These are phyloP conservation scores for Coemansia asiatica DNA, from an alignment of 192 early-diverging fungal species.

Conservation along the genomic window DNA sequence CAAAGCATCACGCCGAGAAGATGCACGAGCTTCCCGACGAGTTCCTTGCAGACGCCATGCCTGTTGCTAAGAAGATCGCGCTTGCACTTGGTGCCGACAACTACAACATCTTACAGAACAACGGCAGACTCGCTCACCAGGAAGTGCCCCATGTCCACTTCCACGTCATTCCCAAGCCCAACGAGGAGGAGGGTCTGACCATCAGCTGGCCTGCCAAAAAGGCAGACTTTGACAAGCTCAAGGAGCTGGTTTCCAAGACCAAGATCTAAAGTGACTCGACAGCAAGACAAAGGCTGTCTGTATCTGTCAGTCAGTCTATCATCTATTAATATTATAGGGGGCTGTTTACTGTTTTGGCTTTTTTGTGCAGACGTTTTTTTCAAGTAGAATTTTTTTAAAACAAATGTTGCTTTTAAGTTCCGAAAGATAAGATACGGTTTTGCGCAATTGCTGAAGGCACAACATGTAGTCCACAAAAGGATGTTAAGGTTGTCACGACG, in stretches of 20 bases:
- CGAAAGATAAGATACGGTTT: no score
- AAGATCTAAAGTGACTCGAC: conserved; percentile 16
- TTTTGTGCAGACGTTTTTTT: no score
- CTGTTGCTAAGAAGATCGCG: conserved; percentile 87
- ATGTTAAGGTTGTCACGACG: neutral
- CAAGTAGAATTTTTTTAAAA: no score
- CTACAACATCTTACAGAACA: conserved; percentile 94
- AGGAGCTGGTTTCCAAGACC: conserved; percentile 34
- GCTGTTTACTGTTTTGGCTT: no score
- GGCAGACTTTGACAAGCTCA: conserved; percentile 58
- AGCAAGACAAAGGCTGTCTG: neutral
- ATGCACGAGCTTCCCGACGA: conserved; percentile 88
- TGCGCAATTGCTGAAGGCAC: no score
- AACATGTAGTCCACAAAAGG: no score
- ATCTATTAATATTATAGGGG: no score
- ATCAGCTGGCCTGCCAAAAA: conserved; percentile 67
- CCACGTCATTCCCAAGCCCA: conserved; percentile 78
- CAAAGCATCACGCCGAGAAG: conserved; percentile 75
- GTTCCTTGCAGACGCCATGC: conserved; percentile 77
- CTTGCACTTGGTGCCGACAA: conserved; percentile 67
- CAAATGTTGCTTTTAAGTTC: no score
- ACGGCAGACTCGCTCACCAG: conserved; percentile 74
- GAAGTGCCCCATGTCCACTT: conserved; percentile 92
- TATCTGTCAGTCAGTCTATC: no score
- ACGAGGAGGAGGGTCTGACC: conserved; percentile 64